These are phyloP conservation scores for Yamadazyma endophytica DNA, from an alignment of 805 yeast species.

Conservation along the genomic window DNA sequence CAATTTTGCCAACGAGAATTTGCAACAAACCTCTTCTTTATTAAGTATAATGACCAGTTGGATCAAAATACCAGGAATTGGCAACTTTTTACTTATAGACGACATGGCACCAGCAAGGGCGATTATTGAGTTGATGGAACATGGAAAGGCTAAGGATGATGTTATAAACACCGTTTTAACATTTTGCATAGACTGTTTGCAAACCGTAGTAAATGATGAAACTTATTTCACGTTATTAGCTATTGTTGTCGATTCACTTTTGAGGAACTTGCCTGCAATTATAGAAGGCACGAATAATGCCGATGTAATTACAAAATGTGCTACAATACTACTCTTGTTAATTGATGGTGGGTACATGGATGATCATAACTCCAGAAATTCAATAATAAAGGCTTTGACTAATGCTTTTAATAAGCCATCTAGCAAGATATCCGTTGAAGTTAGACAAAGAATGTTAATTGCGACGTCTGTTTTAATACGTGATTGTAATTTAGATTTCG, in stretches of 20 bases:
- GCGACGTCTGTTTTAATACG: slow-evolving; percentile 54
- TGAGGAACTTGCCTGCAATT: slow-evolving; percentile 48
- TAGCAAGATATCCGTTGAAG: slow-evolving; percentile 45
- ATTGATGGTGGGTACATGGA: slow-evolving; percentile 57
- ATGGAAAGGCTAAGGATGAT: slow-evolving; percentile 58
- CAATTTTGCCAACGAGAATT: slow-evolving; percentile 69
- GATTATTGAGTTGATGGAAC: slow-evolving; percentile 50
- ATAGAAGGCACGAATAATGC: slow-evolving; percentile 38
- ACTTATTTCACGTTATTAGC: slow-evolving; percentile 46
- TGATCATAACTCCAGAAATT: slow-evolving; percentile 48
- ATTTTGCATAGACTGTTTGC: slow-evolving; percentile 47
- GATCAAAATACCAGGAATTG: slow-evolving; percentile 39
- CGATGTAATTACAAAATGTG: slow-evolving; percentile 49
- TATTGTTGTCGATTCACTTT: slow-evolving; percentile 53
- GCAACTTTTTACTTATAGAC: slow-evolving; percentile 52
- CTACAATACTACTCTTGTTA: slow-evolving; percentile 48
- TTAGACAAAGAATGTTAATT: slow-evolving; percentile 53
- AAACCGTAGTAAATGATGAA: slow-evolving; percentile 31
- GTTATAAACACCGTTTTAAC: slow-evolving; percentile 56
- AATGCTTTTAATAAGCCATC: slow-evolving; percentile 57
- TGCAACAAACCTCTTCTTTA: slow-evolving; percentile 78
- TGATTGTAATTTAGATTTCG: slow-evolving; percentile 50
- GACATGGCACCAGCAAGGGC: slow-evolving; percentile 52
- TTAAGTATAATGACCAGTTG: slow-evolving; percentile 62
- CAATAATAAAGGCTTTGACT: slow-evolving; percentile 55